Percentiles rank a stretch among this genome's conserved stretches.
These are phyloP conservation scores for Abortiporus biennis DNA, from an alignment of 1,284 basidiomycete genomes.

Conservation along the genomic window DNA sequence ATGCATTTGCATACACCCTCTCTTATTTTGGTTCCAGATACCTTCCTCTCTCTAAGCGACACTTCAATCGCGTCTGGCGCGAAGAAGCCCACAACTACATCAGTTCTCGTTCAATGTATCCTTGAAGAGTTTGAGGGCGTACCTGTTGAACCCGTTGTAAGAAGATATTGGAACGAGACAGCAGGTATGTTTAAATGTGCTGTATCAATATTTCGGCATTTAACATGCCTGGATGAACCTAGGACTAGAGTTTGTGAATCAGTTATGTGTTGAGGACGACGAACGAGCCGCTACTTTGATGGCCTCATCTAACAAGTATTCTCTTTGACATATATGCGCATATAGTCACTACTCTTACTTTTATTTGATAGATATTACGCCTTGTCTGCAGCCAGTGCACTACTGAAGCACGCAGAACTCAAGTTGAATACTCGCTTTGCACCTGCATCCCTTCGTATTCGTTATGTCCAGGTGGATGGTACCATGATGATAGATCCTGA, in stretches of 20 bases:
- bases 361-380: constrained; percentile 75
- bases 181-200: constrained; percentile 43
- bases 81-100: constrained; percentile 40
- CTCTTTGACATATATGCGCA: constrained; percentile 33
- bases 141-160: constrained; percentile 59
- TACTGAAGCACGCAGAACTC: constrained; percentile 77
- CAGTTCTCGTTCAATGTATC: constrained; percentile 67
- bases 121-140: constrained; percentile 69
- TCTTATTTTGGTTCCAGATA: constrained; percentile 75
- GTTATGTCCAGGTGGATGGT: constrained; percentile 75
- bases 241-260: constrained; percentile 76
- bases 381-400: constrained; percentile 75
- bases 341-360: constrained; percentile 1
- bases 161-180: constrained; percentile 78
- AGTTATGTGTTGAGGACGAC: constrained; percentile 72
- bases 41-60: constrained; percentile 55
- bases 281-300: constrained; percentile 72
- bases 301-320: constrained; percentile 73
- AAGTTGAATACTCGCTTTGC: constrained; percentile 67
- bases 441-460: constrained; percentile 69
- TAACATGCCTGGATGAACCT: constrained; percentile 1
- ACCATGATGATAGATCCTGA: constrained; percentile 93
- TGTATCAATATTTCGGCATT: background rate
- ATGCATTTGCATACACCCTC: constrained; percentile 72
- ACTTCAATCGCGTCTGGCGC: constrained; percentile 36